These are phyloP conservation scores for Pythium coloratum DNA, from an alignment of 352 stramenopile genomes.

Conservation along the genomic window DNA sequence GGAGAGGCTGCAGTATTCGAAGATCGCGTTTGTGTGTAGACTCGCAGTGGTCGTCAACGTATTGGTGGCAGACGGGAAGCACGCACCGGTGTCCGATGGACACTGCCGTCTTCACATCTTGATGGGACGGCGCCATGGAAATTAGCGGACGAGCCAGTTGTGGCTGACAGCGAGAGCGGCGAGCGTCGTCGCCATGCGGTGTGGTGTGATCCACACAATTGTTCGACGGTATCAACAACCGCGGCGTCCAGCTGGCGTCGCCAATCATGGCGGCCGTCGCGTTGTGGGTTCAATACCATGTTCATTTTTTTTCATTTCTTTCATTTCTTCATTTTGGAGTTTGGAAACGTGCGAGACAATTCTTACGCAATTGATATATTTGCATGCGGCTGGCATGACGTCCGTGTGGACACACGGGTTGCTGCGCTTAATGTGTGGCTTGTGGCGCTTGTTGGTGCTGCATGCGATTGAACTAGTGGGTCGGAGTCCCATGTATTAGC, in stretches of 20 bases:
- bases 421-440: neutral
- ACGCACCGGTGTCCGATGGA: neutral
- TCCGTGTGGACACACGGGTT: neutral
- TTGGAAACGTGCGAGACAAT: neutral
- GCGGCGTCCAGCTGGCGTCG: neutral
- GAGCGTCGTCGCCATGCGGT: neutral
- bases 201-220: slow-evolving; percentile 4
- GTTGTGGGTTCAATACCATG: neutral
- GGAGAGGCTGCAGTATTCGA: neutral
- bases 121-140: neutral
- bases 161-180: neutral
- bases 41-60: neutral
- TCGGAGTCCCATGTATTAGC: too few species aligned
- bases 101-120: neutral
- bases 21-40: slow-evolving; percentile 8
- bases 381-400: neutral
- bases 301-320: too few species aligned
- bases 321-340: too few species aligned
- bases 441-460: neutral
- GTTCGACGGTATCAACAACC: neutral
- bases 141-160: neutral
- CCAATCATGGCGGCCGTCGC: neutral
- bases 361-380: neutral
- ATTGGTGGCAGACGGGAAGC: neutral
- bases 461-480: too few species aligned